phyloP scores from a whole-genome alignment of 257 asterid species.

The Striga asiatica region DNA sequence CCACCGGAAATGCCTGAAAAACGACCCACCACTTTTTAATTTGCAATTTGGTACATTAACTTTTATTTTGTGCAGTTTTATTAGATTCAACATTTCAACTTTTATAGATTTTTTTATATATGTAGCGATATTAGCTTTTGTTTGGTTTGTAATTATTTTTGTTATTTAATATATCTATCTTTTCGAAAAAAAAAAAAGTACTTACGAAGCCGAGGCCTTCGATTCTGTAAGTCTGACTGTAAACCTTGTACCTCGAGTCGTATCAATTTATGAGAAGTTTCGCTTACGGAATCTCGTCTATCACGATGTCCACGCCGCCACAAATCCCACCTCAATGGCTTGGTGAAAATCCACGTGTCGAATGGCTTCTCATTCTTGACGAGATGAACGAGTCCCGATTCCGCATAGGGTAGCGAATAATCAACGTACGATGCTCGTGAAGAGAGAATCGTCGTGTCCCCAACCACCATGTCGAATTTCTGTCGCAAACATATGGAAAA shows the following conservation, averaged over 20 bases:
- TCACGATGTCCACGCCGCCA: slow-evolving; percentile 53
- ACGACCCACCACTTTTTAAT: background rate
- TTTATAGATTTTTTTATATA: too few relatives aligned
- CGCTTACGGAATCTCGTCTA: slow-evolving; percentile 48
- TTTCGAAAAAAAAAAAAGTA: background rate
- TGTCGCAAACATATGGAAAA: slow-evolving; percentile 1
- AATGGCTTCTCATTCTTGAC: slow-evolving; percentile 29
- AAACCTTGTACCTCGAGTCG: slow-evolving; percentile 32
- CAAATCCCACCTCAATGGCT: slow-evolving; percentile 51
- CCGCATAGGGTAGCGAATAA: slow-evolving; percentile 48
- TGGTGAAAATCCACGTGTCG: slow-evolving; percentile 40
- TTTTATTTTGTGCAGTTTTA: too few relatives aligned
- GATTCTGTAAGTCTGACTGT: slow-evolving; percentile 34
- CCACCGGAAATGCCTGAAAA: slow-evolving; percentile 40
- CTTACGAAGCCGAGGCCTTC: slow-evolving; percentile 57
- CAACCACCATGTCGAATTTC: slow-evolving; percentile 44
- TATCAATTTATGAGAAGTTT: slow-evolving; percentile 32
- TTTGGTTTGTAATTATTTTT: too few relatives aligned
- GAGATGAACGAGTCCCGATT: slow-evolving; percentile 41
- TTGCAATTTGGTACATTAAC: too few relatives aligned
- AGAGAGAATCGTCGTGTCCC: slow-evolving; percentile 46
- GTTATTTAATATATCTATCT: too few relatives aligned
- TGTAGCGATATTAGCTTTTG: too few relatives aligned
- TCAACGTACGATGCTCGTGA: slow-evolving; percentile 33
- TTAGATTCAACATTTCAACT: too few relatives aligned